These are phyloP conservation scores for Apophysomyces ossiformis DNA, from an alignment of 371 early-diverging fungal species.

Conservation along the genomic window DNA sequence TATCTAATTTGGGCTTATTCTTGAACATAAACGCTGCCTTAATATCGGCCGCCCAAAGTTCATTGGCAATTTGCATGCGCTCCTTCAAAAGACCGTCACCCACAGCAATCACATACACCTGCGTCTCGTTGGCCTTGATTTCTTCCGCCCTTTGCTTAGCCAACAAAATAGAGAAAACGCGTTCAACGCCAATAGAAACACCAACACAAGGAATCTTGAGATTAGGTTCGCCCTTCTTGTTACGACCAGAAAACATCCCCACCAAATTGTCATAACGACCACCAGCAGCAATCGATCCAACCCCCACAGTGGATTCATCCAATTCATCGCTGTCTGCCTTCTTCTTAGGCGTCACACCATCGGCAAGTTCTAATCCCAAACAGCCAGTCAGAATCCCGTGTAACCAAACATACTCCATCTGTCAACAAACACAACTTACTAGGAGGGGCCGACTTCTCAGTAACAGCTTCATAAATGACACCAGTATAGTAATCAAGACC, in stretches of 20 bases:
- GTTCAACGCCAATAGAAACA: constrained; percentile 96
- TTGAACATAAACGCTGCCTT: constrained; percentile 84
- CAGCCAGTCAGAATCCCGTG: constrained; percentile 46
- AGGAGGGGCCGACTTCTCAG: constrained; percentile 51
- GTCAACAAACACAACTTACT: constrained; percentile 33
- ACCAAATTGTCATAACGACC: constrained; percentile 99
- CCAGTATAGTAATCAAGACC: constrained; percentile 99
- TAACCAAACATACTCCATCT: neutral
- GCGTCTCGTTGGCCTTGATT: constrained; percentile 77
- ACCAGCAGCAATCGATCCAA: constrained; percentile 98
- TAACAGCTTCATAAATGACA: constrained; percentile 97
- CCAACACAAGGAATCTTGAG: constrained; percentile 96
- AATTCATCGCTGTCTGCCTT: constrained; percentile 55
- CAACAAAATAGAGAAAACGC: constrained; percentile 92
- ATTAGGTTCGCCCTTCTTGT: constrained; percentile 66
- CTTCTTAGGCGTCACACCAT: constrained; percentile 43
- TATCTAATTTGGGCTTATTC: constrained; percentile 83
- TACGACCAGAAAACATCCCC: constrained; percentile 84
- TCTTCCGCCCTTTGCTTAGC: constrained; percentile 55
- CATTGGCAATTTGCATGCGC: constrained; percentile 83
- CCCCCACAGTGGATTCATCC: constrained; percentile 79
- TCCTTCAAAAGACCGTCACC: constrained; percentile 88
- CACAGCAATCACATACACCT: constrained; percentile 90
- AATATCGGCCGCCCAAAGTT: constrained; percentile 92
- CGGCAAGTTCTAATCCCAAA: constrained; percentile 31